Evolutionary conservation across 2,329 filamentous ascomycete species (phyloP), one percentile per base, ranked within the genome.

Genomic region (Pezicula carpinea): DNA sequence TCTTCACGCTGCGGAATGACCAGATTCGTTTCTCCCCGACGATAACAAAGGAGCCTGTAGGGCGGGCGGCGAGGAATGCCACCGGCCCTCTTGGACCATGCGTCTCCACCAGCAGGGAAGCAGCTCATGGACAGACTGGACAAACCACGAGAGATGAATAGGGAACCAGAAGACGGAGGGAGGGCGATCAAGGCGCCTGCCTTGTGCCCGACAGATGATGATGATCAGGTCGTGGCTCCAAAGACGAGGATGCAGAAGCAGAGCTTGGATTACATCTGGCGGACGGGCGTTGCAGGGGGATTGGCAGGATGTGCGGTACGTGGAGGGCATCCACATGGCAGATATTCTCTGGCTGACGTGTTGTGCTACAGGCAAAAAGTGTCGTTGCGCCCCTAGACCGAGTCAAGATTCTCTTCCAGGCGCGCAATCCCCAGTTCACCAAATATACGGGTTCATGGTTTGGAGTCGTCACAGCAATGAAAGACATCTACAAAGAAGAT

Each of bases 331-430:
- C 19, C 11, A 17, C 17, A 6, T 8, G 5, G 3, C 23, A 18
- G 15, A 21, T 11, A 38, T 23, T 14, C 21, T n/a, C 39, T n/a
- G 15, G 23, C 32, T 46, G 32, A 44, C 48, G 51, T 40, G 58
- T 49, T 18, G 38, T 34, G 43, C 47, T 51, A 43, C 58, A 96
- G 90, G 93, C 87, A 52, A 99, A 99, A 75, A 96, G 92, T 0
- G 75, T 95, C 6, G 95, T 99, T 32, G 93, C 90, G 19, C 93
- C 93, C 19, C 86, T 99, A 54, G 93, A 99, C 69, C 85, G 93
- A 56, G 93, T 99, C 61, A 99, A 99, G 71, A 99, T 99, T 63
- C 85, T 99, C 47, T 97, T 99, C 71, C 93, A 99, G 67, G 87
- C 93, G 44, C 89, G 87, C 62, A 96, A 93, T 61, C 93, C 93